These are phyloP conservation scores for Phytophthora hibernalis DNA, from an alignment of 352 stramenopile species.

Conservation along the genomic window DNA sequence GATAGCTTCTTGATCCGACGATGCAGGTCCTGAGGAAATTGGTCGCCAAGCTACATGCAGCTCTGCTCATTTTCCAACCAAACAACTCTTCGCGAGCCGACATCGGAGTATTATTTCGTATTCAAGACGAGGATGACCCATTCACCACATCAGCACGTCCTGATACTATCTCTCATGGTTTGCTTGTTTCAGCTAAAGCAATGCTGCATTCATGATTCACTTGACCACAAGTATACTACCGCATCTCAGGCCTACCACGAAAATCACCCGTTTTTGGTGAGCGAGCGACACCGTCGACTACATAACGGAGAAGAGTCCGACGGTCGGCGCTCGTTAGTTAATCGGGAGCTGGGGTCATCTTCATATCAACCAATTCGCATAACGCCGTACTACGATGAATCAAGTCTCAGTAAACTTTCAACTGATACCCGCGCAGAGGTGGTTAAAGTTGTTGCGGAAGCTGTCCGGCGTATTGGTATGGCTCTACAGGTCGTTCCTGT, in stretches of 20 bases:
- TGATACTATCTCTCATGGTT: slow-evolving; percentile 6
- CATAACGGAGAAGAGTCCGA: not conserved
- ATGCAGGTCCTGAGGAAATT: not conserved
- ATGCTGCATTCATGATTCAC: slow-evolving; percentile 42
- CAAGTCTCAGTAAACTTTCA: slow-evolving; percentile 48
- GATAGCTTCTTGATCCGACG: not conserved
- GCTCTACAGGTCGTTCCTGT: slow-evolving; percentile 71
- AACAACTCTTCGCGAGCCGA: not conserved
- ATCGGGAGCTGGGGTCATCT: slow-evolving; percentile 20
- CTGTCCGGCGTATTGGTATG: slow-evolving; percentile 54
- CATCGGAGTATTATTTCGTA: not conserved
- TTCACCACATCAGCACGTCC: not conserved
- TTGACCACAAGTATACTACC: slow-evolving; percentile 25
- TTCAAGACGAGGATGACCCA: not conserved
- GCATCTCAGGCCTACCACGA: slow-evolving; percentile 29
- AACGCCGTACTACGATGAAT: slow-evolving; percentile 69
- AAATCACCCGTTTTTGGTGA: slow-evolving; percentile 30
- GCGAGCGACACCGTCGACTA: slow-evolving; percentile 18
- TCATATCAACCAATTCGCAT: slow-evolving; percentile 67
- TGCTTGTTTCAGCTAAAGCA: slow-evolving; percentile 11
- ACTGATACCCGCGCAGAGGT: slow-evolving; percentile 44
- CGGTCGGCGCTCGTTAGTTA: slow-evolving; percentile 24
- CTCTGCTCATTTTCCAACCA: not conserved
- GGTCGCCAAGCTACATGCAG: not conserved
- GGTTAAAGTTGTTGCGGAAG: slow-evolving; percentile 58